Conservation (phyloP, 2,329 filamentous ascomycete species). For the Talaromyces sp. region DNA sequence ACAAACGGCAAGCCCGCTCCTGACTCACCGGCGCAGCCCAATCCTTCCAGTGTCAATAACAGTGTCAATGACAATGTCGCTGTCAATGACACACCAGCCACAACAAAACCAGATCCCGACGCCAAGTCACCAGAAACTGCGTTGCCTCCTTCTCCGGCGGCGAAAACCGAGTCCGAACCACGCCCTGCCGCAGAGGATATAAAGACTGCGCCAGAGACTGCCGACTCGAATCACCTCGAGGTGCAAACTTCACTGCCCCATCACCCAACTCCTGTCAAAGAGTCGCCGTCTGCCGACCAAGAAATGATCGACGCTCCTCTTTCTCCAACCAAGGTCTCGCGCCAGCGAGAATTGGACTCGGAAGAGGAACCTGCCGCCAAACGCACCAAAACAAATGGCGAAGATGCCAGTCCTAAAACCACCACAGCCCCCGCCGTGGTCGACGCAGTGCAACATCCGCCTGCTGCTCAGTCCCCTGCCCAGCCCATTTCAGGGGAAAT, state of each 20-base stretch:
- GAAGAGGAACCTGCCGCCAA: conserved; percentile 65
- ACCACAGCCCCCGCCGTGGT: conserved; percentile 37
- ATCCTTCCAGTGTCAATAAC: neutral
- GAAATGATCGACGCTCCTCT: conserved; percentile 52
- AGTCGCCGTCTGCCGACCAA: conserved; percentile 34
- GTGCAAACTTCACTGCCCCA: conserved; percentile 29
- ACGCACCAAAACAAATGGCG: conserved; percentile 67
- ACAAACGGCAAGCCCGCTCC: conserved; percentile 3
- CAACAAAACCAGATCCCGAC: neutral
- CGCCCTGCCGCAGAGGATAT: neutral
- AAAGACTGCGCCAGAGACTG: neutral
- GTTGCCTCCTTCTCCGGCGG: neutral
- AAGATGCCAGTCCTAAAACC: conserved; percentile 42
- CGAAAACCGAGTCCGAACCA: neutral
- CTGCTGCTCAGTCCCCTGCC: conserved; percentile 4
- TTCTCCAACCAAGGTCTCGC: conserved; percentile 56
- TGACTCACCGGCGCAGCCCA: neutral
- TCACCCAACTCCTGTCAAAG: conserved; percentile 23
- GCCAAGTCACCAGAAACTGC: neutral
- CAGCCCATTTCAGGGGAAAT: conserved; percentile 19
- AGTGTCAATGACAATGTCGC: neutral
- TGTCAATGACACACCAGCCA: neutral
- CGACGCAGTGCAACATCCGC: conserved; percentile 14
- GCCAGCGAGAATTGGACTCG: conserved; percentile 71
- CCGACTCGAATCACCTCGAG: conserved; percentile 7